These are phyloP conservation scores for Pleurotus citrinopileatus DNA, from an alignment of 768 basidiomycete species.

Conservation along the genomic window DNA sequence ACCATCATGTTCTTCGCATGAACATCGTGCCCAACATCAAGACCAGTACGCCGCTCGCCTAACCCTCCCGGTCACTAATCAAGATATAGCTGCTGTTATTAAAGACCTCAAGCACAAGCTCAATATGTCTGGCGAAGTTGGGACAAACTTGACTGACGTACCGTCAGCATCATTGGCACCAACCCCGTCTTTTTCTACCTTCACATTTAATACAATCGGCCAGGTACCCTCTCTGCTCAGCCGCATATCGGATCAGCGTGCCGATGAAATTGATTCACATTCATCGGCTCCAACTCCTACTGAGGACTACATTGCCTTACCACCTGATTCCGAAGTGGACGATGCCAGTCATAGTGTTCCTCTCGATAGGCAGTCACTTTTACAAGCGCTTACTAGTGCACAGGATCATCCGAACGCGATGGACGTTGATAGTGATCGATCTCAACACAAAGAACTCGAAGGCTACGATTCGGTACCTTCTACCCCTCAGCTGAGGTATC, in stretches of 20 bases:
- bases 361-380: slow-evolving; percentile 15
- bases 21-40: no score
- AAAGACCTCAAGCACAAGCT: no score
- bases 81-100: no score
- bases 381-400: slow-evolving; percentile 16
- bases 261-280: slow-evolving; percentile 15
- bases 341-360: not conserved
- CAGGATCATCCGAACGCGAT: slow-evolving; percentile 1
- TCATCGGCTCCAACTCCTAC: slow-evolving; percentile 11
- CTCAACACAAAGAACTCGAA: not conserved
- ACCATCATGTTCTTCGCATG: no score
- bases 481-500: not conserved
- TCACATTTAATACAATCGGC: slow-evolving; percentile 54
- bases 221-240: slow-evolving; percentile 49
- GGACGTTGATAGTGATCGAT: slow-evolving; percentile 3
- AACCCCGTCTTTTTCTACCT: slow-evolving; percentile 37
- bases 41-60: no score
- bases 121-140: no score
- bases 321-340: not conserved
- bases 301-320: slow-evolving; percentile 6
- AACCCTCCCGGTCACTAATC: no score
- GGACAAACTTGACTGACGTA: no score
- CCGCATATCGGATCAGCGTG: slow-evolving; percentile 39
- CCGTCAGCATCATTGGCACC: slow-evolving; percentile 21
- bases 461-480: not conserved